Evolutionary conservation across 2,329 filamentous ascomycete genomes (phyloP).

Genomic region (Penicillium sp.): DNA sequence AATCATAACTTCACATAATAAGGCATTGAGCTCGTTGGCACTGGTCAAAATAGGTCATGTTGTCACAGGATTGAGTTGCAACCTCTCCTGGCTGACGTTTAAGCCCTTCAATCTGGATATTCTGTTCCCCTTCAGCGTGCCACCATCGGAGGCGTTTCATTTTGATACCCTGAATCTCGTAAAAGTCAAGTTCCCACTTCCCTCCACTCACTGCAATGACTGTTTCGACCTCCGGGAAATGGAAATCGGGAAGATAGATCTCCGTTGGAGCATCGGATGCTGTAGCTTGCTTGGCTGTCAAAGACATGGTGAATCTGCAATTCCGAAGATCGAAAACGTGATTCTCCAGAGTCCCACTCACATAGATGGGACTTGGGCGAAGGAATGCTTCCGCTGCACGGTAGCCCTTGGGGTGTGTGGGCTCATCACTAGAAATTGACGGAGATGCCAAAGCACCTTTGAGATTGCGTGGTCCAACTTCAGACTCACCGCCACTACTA

Average conservation of each 20-base stretch:
- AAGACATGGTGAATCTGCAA: constrained; percentile 71
- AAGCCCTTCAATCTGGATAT: constrained; percentile 71
- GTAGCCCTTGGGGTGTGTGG: constrained; percentile 65
- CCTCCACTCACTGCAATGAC: constrained; percentile 76
- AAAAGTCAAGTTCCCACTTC: constrained; percentile 80
- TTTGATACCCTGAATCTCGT: constrained; percentile 67
- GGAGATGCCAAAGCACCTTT: constrained; percentile 64
- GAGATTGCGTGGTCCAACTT: constrained; percentile 73
- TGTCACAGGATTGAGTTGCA: constrained; percentile 60
- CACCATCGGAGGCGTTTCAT: constrained; percentile 86
- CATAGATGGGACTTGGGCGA: constrained; percentile 75
- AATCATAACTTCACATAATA: constrained; percentile 46
- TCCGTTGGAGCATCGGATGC: constrained; percentile 70
- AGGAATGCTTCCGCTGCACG: constrained; percentile 92
- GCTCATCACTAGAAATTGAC: constrained; percentile 57
- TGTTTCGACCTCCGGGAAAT: constrained; percentile 76
- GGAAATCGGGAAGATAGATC: constrained; percentile 84
- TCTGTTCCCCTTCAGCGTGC: constrained; percentile 84
- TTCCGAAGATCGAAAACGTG: constrained; percentile 81
- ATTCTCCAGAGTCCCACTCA: constrained; percentile 67
- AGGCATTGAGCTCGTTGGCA: constrained; percentile 50
- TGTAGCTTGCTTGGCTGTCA: constrained; percentile 62
- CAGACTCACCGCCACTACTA: constrained; percentile 42
- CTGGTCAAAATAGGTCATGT: constrained; percentile 73
- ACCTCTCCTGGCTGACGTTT: constrained; percentile 55